These are phyloP conservation scores for Monosporascus cannonballus DNA, from an alignment of 2,329 filamentous ascomycete genomes.

Conservation along the genomic window DNA sequence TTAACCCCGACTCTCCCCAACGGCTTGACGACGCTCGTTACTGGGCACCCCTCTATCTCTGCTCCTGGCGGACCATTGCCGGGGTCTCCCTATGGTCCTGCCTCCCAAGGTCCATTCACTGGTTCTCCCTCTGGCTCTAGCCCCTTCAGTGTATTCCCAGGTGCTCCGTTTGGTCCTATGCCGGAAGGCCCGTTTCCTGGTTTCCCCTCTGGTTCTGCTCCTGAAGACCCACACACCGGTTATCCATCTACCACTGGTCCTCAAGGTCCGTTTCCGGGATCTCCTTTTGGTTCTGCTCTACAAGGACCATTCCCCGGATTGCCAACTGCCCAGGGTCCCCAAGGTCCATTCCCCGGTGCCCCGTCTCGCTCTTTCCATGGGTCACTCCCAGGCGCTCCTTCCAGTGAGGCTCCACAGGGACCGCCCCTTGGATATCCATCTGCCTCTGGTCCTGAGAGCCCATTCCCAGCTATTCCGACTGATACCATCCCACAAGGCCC, in stretches of 20 bases:
- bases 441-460: not conserved
- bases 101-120: not conserved
- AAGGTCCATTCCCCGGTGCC: not conserved
- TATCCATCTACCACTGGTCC: not conserved
- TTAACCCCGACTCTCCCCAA: not conserved
- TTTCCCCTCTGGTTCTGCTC: not conserved
- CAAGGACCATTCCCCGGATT: not conserved
- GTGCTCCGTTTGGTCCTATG: not conserved
- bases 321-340: not conserved
- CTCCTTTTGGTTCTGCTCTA: not conserved
- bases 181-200: not conserved
- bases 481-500: not conserved
- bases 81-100: not conserved
- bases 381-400: not conserved
- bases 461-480: not conserved
- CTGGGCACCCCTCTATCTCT: not conserved
- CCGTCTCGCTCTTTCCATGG: not conserved
- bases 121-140: not conserved
- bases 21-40: not conserved
- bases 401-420: not conserved
- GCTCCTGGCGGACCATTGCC: not conserved
- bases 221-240: not conserved
- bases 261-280: not conserved
- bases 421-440: not conserved
- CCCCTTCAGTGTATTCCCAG: not conserved